Percentiles rank a stretch among this genome's conserved stretches.
Conservation (phyloP, 2,329 filamentous ascomycete species). For the Calonectria pseudoturangicola region DNA sequence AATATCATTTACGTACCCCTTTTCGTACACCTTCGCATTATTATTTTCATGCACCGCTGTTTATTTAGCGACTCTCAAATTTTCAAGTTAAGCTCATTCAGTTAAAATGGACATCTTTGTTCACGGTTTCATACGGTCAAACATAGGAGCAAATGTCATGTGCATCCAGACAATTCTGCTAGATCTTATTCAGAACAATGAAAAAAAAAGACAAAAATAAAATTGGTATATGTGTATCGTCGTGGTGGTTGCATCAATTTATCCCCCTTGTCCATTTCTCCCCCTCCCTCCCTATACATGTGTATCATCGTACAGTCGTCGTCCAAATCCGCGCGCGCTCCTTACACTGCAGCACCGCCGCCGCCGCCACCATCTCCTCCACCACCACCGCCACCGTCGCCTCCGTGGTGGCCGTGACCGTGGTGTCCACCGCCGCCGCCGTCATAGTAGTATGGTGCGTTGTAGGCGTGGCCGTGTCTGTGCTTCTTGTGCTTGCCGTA, state of each 20-base stretch:
- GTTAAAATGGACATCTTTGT: no score
- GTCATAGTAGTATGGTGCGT: constrained; percentile 13
- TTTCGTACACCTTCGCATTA: no score
- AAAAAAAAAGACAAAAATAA: neutral
- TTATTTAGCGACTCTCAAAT: no score
- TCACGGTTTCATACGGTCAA: neutral
- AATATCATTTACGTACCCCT: no score
- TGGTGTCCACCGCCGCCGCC: constrained; percentile 8
- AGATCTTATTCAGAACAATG: no score
- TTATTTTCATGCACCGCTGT: no score
- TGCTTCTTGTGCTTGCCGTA: constrained; percentile 15
- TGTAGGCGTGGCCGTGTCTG: constrained; percentile 3
- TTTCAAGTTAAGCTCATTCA: no score
- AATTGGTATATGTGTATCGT: constrained; percentile 14
- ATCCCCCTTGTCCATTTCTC: neutral
- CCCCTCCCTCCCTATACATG: no score
- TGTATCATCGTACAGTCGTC: constrained; percentile 22
- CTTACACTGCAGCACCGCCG: constrained; percentile 10
- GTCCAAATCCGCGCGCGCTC: neutral
- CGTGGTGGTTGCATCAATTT: neutral
- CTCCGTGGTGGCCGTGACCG: constrained; percentile 5
- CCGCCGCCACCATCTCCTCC: constrained; percentile 5
- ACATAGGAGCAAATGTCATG: neutral
- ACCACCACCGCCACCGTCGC: constrained; percentile 6
- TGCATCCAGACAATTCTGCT: no score